Evolutionary conservation across 306 rosid genomes (phyloP), one percentile per base, ranked within the genome.

Genomic region (Glycine tomentella): DNA sequence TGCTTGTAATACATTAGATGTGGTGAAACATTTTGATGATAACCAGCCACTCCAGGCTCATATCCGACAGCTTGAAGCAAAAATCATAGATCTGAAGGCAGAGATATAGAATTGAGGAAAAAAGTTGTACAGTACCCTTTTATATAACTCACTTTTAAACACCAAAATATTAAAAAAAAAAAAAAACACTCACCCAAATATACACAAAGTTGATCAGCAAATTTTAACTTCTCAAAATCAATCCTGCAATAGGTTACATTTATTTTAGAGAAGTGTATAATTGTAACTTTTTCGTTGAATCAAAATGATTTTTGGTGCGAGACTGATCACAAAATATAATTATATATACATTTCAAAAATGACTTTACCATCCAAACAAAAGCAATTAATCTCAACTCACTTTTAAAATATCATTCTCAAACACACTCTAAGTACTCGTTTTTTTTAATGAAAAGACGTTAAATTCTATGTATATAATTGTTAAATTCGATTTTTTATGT

Each of bases 21-120:
- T 34, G 7, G 55, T 51, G 77, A 38, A 38, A 15, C 66, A 55
- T 73, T 36, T 56, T 40, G 53, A 56, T 50, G 48, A 51, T 71
- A 71, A 51, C 31, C 62, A 50, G 5, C 40, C 40, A 36, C 40
- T n/a, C 42, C 66, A 81, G 84, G 80, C 70, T 52, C 15, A 81
- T 74, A 42, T 66, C 2, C 40, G 40, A 25, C 80, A 74, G 13
- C 84, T 81, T 74, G 69, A 81, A 63, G 80, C 14, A n/a, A 66
- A 45, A 74, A 8, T 65, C 9, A 6, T 14, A 45, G 55, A 70
- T 11, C 76, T 81, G 4, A 38, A 12, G 16, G 53, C 52, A 31
- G 61, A 81, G 3, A 65, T 44, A 42, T 44, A 42, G 31, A 65
- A 31, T n/a, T 74, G 31, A 74, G 42, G 52, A 65, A 59, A n/a